A percentile compares a stretch with the other conserved stretches of the same genome.
These are phyloP conservation scores for Fusarium coffeatum DNA, from an alignment of 2,329 filamentous ascomycete genomes.

Conservation along the genomic window DNA sequence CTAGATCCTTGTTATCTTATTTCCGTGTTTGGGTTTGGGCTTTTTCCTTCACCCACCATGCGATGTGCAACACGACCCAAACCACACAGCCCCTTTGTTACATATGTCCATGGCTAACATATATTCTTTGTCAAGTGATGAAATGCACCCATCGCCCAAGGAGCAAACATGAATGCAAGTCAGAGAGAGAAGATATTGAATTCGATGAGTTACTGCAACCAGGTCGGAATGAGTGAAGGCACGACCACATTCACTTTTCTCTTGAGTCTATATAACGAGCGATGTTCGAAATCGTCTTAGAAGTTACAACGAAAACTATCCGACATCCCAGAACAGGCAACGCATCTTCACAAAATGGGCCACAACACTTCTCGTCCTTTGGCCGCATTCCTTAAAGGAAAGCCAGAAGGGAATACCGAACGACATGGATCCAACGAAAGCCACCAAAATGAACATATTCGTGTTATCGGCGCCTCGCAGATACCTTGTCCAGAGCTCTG, in stretches of 20 bases:
- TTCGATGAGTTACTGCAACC: neutral
- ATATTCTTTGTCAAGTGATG: neutral
- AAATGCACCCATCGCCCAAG: neutral
- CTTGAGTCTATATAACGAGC: neutral
- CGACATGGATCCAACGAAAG: neutral
- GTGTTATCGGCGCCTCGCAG: neutral
- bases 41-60: neutral
- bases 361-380: neutral
- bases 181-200: neutral
- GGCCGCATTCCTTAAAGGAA: neutral
- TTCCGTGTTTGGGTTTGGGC: neutral
- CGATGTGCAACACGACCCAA: neutral
- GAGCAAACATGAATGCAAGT: neutral
- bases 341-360: neutral
- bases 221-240: neutral
- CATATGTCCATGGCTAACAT: neutral
- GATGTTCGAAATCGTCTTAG: neutral
- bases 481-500: neutral
- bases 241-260: neutral
- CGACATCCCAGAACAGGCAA: neutral
- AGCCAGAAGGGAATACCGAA: neutral
- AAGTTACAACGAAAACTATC: neutral
- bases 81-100: neutral
- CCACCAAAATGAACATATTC: neutral
- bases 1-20: neutral